Base-by-base conservation (phyloP, 768 basidiomycete species). In the Bullera alba region DNA sequence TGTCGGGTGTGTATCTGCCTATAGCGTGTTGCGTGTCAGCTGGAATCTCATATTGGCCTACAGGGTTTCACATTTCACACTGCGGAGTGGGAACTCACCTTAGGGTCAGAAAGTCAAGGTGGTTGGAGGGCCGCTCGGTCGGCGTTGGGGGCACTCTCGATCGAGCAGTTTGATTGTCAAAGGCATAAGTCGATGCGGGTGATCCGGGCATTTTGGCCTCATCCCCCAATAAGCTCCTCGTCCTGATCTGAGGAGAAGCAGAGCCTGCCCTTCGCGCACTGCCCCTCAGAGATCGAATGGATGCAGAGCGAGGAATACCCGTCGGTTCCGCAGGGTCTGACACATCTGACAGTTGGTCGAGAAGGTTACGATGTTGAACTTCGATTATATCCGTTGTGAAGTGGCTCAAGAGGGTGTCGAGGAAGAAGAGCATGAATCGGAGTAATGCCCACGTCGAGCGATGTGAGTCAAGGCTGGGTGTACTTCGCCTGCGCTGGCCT, bases 371-470 rank as follows among this genome's bases (percentile, higher is more conserved):
- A 63, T 86, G 90, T 66, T 93, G 89, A 15, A 82, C 79, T 53
- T 91, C 89, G 28, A 91, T 78, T 7, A 93, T 89, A 56, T 93
- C 90, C 62, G 80, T 85, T 86, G 88, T 87, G 53, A 88, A 80
- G 69, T 95, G 92, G 8, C 82, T 82, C 48, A 87, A 74, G 2
- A 95, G 65, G 23, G 82, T 83, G 67, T 91, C 88, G 50, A 93
- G 75, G 66, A 91, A 92, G 87, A 88, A 92, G 35, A 82, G 80
- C 89, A 92, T 90, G 63, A 85, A 82, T 62, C 87, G 75, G 6
- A 90, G 84, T 26, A 85, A 79, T 1, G 87, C 87, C 90, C 90
- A 95, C 1, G 85, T 84, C 53, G 82, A 83, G 42, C 87, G 78
- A n/a, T n/a, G n/a, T n/a, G n/a, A n/a, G n/a, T n/a, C n/a, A n/a